Conservation (phyloP, 345 rosid species). For the Syzygium aqueum region DNA sequence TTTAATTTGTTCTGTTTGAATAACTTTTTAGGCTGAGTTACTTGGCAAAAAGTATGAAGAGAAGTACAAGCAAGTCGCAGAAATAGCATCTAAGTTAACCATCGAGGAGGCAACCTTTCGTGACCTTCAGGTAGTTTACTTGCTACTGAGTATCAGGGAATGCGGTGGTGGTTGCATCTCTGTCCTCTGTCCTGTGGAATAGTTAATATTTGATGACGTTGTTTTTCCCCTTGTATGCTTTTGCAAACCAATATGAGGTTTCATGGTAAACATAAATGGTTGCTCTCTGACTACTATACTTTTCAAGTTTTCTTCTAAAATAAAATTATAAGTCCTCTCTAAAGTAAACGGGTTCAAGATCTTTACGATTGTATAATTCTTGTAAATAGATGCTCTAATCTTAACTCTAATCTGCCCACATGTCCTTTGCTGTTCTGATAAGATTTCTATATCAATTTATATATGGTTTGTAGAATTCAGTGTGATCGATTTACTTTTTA, state of each 20-base stretch:
- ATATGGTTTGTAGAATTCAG: not conserved
- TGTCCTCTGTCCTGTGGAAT: not conserved
- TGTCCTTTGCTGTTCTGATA: not conserved
- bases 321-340: not conserved
- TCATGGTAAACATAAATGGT: not conserved
- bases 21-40: constrained; percentile 59
- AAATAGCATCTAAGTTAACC: constrained; percentile 86
- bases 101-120: constrained; percentile 93
- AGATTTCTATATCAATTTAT: not conserved
- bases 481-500: not conserved
- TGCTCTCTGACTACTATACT: not conserved
- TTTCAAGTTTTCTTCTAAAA: not conserved
- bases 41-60: constrained; percentile 93
- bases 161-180: not conserved
- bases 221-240: not conserved
- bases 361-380: not conserved
- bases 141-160: not conserved
- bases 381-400: not conserved
- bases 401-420: not conserved
- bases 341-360: not conserved
- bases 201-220: not conserved
- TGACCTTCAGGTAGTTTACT: constrained; percentile 62
- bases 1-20: constrained; percentile 5
- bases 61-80: constrained; percentile 95
- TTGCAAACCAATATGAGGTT: not conserved